Conservation (phyloP, 257 asterid species). For the Henckelia pumila region DNA sequence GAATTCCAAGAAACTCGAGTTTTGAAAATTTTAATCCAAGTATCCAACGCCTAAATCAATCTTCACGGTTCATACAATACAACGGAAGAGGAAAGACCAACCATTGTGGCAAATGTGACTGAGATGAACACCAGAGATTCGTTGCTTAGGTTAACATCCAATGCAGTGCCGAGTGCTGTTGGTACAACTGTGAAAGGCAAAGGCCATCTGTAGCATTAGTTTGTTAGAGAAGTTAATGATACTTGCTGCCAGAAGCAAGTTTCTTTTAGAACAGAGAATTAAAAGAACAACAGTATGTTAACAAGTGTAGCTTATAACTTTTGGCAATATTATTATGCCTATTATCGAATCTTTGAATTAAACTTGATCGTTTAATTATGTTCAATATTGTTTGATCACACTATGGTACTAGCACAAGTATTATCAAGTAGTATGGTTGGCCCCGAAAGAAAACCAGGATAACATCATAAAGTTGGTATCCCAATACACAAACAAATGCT, state of each 20-base stretch:
- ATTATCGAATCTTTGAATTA: background rate
- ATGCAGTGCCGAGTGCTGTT: constrained; percentile 93
- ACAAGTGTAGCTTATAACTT: background rate
- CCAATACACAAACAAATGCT: background rate
- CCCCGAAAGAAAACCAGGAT: background rate
- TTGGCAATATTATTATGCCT: background rate
- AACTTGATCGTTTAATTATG: background rate
- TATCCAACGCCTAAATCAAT: constrained; percentile 17
- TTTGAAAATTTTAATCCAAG: constrained; percentile 1
- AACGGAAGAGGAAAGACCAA: constrained; percentile 43
- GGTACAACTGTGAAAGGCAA: constrained; percentile 99
- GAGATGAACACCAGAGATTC: constrained; percentile 97
- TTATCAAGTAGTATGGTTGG: background rate
- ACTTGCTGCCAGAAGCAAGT: constrained; percentile 25
- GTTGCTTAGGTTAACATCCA: constrained; percentile 97
- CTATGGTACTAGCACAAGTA: background rate
- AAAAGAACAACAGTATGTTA: constrained; percentile 1
- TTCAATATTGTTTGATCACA: background rate
- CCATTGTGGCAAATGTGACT: constrained; percentile 99
- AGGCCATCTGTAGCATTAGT: constrained; percentile 95
- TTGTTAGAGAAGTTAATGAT: constrained; percentile 65
- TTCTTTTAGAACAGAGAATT: constrained; percentile 10
- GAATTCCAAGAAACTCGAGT: constrained; percentile 9
- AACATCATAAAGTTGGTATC: background rate
- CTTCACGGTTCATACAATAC: background rate